phyloP scores from a whole-genome alignment of 164 flowering plant genomes.

The Euptelea pleiosperma region DNA sequence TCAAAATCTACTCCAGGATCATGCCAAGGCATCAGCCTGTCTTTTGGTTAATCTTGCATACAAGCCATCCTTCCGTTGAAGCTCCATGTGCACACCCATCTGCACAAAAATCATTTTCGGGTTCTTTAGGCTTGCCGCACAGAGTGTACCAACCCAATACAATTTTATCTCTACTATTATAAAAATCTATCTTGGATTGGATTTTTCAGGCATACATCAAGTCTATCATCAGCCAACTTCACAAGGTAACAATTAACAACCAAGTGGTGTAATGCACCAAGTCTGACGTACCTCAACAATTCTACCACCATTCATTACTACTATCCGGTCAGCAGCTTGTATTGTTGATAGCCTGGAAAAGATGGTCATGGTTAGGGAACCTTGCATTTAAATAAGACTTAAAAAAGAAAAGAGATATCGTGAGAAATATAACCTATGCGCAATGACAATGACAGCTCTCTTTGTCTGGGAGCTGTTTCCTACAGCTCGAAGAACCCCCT shows the following conservation, averaged over 20 bases:
- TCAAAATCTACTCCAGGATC: slow-evolving; percentile 16
- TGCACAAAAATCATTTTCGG: slow-evolving; percentile 22
- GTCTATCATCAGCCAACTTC: background rate
- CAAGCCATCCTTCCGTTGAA: slow-evolving; percentile 59
- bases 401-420: background rate
- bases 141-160: too few relatives aligned
- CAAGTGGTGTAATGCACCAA: background rate
- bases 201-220: too few relatives aligned
- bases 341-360: slow-evolving; percentile 78
- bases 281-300: slow-evolving; percentile 65
- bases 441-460: slow-evolving; percentile 81
- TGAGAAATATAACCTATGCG: slow-evolving; percentile 59
- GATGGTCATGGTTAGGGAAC: background rate
- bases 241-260: background rate
- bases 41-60: slow-evolving; percentile 70
- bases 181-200: too few relatives aligned
- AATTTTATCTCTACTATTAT: too few relatives aligned
- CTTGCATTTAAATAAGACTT: background rate
- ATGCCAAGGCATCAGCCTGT: slow-evolving; percentile 75
- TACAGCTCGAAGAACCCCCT: slow-evolving; percentile 79
- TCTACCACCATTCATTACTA: slow-evolving; percentile 76
- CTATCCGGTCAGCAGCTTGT: slow-evolving; percentile 87
- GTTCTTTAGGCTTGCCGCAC: background rate
- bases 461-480: slow-evolving; percentile 45
- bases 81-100: slow-evolving; percentile 79